A percentile compares a stretch with the other conserved stretches of the same genome.
Evolutionary conservation across 2,329 filamentous ascomycete species (phyloP).

Genomic region (Cladosporium sp.): DNA sequence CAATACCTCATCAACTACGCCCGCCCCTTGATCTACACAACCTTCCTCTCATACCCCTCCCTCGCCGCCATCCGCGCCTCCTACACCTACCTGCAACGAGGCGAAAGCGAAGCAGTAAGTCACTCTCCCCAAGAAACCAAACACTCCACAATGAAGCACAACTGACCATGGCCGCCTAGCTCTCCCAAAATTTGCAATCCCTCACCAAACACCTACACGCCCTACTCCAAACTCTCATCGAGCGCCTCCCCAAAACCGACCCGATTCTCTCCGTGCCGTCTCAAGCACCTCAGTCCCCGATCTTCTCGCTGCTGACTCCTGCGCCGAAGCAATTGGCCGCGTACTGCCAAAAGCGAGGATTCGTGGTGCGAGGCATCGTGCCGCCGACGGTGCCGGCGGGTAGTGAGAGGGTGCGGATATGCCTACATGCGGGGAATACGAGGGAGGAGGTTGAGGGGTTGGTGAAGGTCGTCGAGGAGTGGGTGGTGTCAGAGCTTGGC

Average conservation of each 20-base stretch:
- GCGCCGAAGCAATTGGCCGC: slow-evolving; percentile 53
- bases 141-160: background rate
- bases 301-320: slow-evolving; percentile 56
- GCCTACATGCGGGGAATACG: slow-evolving; percentile 62
- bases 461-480: slow-evolving; percentile 42
- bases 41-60: slow-evolving; percentile 57
- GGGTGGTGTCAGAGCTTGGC: slow-evolving; percentile 32
- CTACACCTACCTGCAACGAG: slow-evolving; percentile 51
- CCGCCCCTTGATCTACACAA: slow-evolving; percentile 69
- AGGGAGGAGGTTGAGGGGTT: slow-evolving; percentile 50
- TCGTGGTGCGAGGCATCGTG: slow-evolving; percentile 60
- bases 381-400: slow-evolving; percentile 61
- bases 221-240: slow-evolving; percentile 35
- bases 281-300: slow-evolving; percentile 50
- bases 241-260: slow-evolving; percentile 13
- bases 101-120: slow-evolving; percentile 37
- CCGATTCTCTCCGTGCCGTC: slow-evolving; percentile 28
- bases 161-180: slow-evolving; percentile 20
- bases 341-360: slow-evolving; percentile 53
- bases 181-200: slow-evolving; percentile 41
- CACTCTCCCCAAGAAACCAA: slow-evolving; percentile 4
- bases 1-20: slow-evolving; percentile 70
- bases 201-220: slow-evolving; percentile 43
- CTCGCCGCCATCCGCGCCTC: slow-evolving; percentile 53
- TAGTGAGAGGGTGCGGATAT: slow-evolving; percentile 58